Base-by-base conservation (phyloP, 257 asterid genomes). In the Solanum appendiculatum region DNA sequence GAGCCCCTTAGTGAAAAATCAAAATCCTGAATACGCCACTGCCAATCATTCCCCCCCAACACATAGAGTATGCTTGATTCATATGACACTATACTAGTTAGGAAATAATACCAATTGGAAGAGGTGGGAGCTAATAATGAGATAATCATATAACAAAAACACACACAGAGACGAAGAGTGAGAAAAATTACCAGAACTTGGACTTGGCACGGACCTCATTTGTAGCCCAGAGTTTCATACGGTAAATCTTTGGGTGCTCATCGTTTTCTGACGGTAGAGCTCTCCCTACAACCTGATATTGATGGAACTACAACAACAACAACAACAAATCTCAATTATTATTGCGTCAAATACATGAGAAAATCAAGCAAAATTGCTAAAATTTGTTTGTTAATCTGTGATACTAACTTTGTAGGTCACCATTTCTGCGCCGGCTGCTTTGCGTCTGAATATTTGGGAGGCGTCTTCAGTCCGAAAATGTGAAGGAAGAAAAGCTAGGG, bases 191-290 rank as follows among this genome's bases (percentile, higher is more conserved):
- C 98, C 98, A 95, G 88, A 95, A 95, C 88, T 95, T 95, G 88
- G 98, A 95, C 80, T 95, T 95, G 20, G 98, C 97, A 23, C 98
- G 98, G 88, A 95, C 98, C 90, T 95, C 98, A 87, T 95, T 95
- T 70, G 98, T 95, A 21, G 97, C 97, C 98, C 98, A 95, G 9
- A 95, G 98, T 93, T 95, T 95, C 98, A 95, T 95, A 36, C 98
- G 92, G 90, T 94, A 95, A 93, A 95, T 95, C 92, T 95, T 95
- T 2, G 98, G 98, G 73, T 93, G 98, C 88, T 90, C 94, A 81
- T 95, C 98, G 16, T 90, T 90, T 92, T 94, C 98, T 40, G 98
- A 92, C 66, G 98, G 98, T 73, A 95, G 90, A 90, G 95, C 98
- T 86, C 98, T 92, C n/a, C 98, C 98, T 75, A 94, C 98, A 87